Base-by-base conservation (phyloP, 345 rosid species). In the Euclidium syriacum region DNA sequence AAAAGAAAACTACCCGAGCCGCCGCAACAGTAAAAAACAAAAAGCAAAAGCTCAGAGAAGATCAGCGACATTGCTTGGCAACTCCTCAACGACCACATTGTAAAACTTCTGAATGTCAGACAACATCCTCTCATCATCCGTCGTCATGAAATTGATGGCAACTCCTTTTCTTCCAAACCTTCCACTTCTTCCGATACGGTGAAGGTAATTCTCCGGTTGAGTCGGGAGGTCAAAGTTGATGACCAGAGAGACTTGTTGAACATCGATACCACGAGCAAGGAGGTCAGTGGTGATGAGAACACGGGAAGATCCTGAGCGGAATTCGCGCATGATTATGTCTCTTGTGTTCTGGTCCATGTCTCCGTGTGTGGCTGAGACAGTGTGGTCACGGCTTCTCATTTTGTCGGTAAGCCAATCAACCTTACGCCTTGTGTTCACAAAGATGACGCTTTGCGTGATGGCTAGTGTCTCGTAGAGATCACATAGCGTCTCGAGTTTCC, bases 271-370 rank as follows among this genome's bases (percentile, higher is more conserved):
- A 69, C 95, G 88, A 0, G 97, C 97, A 49, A 90, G 65, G 17
- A 90, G 85, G 52, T 90, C 95, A 0, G 90, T 90, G 16, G 94
- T 90, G 25, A 87, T 87, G 27, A 87, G 92, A 4, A 90, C 94
- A 7, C 97, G 88, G 15, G 94, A 90, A 0, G 97, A 90, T 0
- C 95, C 94, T 18, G 94, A 90, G 5, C 97, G 79, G 71, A 90
- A 87, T 52, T 85, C 92, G 0, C 87, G 78, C 95, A 85, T 87
- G 65, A 90, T 90, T 33, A 90, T 82, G 62, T 90, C 97, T 36
- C 90, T 81, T 0, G 90, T 85, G 78, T 83, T 87, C 81, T 90
- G 95, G 64, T 90, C 95, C 95, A 86, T 90, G 81, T 89, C 91
- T 62, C 96, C 96, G 17, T 89, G 96, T 17, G 97, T 90, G 6